Evolutionary conservation across 768 basidiomycete genomes (phyloP).

Genomic region (Leccinum incarnatum): DNA sequence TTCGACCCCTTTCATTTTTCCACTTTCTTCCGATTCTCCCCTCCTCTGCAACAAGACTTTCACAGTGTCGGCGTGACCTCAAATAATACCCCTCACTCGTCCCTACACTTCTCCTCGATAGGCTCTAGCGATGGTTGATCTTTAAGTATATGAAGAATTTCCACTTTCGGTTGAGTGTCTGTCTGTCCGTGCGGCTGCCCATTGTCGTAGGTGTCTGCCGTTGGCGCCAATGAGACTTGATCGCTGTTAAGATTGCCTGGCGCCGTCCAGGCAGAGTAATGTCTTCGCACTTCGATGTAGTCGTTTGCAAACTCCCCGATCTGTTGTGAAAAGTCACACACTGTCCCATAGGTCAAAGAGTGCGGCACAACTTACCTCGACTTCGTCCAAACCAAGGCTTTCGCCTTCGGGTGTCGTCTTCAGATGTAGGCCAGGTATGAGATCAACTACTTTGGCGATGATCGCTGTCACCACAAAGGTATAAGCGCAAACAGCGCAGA

Average conservation of each 20-base stretch:
- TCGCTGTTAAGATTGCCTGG: conserved; percentile 22
- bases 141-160: neutral
- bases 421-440: conserved; percentile 57
- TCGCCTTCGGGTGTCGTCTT: conserved; percentile 56
- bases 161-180: conserved; percentile 22
- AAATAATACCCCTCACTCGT: neutral
- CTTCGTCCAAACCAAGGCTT: conserved; percentile 64
- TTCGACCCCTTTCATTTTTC: neutral
- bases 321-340: conserved; percentile 29
- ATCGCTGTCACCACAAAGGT: conserved; percentile 60
- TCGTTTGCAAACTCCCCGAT: conserved; percentile 70
- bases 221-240: conserved; percentile 6
- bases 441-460: conserved; percentile 55
- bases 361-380: conserved; percentile 48
- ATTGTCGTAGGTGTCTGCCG: conserved; percentile 17
- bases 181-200: conserved; percentile 40
- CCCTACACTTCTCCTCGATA: conserved; percentile 16
- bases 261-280: conserved; percentile 53
- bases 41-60: neutral
- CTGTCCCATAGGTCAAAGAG: neutral
- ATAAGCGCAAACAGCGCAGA: conserved; percentile 56
- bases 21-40: neutral
- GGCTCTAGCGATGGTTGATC: conserved; percentile 18
- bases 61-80: neutral
- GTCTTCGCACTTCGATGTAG: conserved; percentile 67